Conservation (phyloP, 768 basidiomycete genomes). For the Auricularia cornea region DNA sequence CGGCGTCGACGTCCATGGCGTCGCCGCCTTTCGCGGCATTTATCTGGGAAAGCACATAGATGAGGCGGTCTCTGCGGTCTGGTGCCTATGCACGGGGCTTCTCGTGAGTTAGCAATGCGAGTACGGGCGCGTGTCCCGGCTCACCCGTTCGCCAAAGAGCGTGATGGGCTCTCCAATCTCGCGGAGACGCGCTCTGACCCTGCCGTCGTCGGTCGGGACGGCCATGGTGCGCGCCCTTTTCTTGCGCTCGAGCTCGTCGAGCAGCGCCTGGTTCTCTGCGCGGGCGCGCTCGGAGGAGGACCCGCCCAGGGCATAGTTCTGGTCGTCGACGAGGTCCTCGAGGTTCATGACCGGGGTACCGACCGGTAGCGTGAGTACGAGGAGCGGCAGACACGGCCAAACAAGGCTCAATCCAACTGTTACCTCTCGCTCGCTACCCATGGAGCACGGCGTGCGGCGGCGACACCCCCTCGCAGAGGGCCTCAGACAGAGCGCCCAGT, state of each 20-base stretch:
- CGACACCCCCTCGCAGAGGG: background rate
- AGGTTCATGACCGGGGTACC: background rate
- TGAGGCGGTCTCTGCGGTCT: constrained; percentile 91
- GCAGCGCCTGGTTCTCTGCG: constrained; percentile 59
- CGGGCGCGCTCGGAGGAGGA: constrained; percentile 26
- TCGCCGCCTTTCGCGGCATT: constrained; percentile 82
- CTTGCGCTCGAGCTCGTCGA: constrained; percentile 96
- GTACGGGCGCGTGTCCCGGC: constrained; percentile 25
- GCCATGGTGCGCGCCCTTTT: constrained; percentile 90
- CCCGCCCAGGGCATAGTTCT: background rate
- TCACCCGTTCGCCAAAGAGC: constrained; percentile 91
- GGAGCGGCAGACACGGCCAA: background rate
- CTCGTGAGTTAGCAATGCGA: constrained; percentile 9
- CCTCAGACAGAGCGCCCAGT: background rate
- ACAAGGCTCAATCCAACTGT: background rate
- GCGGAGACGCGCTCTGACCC: constrained; percentile 79
- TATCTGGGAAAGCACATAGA: constrained; percentile 90
- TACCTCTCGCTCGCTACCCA: background rate
- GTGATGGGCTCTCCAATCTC: constrained; percentile 97
- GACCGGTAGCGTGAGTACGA: background rate
- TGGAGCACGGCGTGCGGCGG: background rate
- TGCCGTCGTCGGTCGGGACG: constrained; percentile 93
- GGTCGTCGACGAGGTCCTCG: constrained; percentile 1
- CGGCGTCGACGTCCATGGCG: constrained; percentile 49
- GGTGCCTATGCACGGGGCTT: constrained; percentile 54